phyloP scores from a whole-genome alignment of 148 eudicot species.

The Mesembryanthemum crystallinum region DNA sequence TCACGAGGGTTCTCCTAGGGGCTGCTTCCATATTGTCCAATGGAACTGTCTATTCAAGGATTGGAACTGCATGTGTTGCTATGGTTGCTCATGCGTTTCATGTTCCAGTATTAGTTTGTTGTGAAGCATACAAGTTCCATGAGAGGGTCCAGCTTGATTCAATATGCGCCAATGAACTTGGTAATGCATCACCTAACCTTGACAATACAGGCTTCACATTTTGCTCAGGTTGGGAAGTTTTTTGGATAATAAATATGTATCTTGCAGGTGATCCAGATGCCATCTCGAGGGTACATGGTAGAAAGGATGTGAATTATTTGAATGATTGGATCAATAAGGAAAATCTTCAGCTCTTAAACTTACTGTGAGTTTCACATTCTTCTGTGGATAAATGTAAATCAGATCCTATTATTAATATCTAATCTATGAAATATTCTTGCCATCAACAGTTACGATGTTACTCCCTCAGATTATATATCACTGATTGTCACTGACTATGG shows the following conservation, averaged over 20 bases:
- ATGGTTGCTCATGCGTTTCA: conserved; percentile 91
- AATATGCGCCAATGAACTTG: conserved; percentile 85
- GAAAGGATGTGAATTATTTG: conserved; percentile 48
- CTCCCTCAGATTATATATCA: conserved; percentile 84
- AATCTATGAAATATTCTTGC: conserved; percentile 17
- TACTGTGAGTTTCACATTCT: conserved; percentile 53
- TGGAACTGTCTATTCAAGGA: conserved; percentile 82
- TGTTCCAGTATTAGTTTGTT: conserved; percentile 82
- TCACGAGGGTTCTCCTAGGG: conserved; percentile 70
- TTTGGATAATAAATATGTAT: conserved; percentile 7
- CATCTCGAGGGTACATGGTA: conserved; percentile 68
- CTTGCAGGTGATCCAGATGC: conserved; percentile 72
- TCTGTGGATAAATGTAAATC: not conserved
- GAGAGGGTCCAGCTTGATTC: conserved; percentile 96
- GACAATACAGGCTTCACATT: not conserved
- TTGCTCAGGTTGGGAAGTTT: not conserved
- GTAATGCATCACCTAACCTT: conserved; percentile 29
- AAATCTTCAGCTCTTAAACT: conserved; percentile 72
- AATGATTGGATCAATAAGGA: conserved; percentile 52
- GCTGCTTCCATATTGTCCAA: conserved; percentile 86
- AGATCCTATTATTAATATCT: not conserved
- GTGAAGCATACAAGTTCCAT: conserved; percentile 96
- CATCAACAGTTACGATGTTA: conserved; percentile 68
- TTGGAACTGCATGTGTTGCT: conserved; percentile 92
- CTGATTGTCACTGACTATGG: conserved; percentile 88